These are phyloP conservation scores for Sugiyamaella floridensis DNA, from an alignment of 805 yeast genomes.

Conservation along the genomic window DNA sequence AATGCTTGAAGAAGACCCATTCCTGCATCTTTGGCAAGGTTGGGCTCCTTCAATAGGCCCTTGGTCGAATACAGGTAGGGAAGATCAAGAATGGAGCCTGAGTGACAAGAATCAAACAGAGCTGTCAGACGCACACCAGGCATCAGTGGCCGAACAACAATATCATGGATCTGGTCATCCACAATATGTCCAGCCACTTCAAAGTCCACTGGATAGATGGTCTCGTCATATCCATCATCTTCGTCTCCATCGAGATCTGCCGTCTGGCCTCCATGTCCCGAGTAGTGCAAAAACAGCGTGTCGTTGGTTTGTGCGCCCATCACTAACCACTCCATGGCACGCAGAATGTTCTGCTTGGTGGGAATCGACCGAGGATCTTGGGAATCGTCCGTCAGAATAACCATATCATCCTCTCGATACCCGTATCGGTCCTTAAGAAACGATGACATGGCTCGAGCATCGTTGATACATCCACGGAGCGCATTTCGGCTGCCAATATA, in stretches of 20 bases:
- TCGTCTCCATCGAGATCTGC: constrained; percentile 68
- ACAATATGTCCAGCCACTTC: constrained; percentile 58
- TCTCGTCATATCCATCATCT: constrained; percentile 65
- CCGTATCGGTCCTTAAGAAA: constrained; percentile 36
- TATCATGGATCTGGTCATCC: constrained; percentile 69
- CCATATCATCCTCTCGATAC: constrained; percentile 33
- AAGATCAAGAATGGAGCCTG: constrained; percentile 74
- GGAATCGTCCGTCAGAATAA: constrained; percentile 35
- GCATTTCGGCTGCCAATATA: constrained; percentile 58
- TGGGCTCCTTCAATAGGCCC: constrained; percentile 78
- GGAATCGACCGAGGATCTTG: constrained; percentile 43
- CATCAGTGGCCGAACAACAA: constrained; percentile 61
- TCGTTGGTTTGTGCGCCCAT: constrained; percentile 68
- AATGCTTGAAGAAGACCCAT: constrained; percentile 55
- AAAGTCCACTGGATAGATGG: constrained; percentile 68
- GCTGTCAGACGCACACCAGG: constrained; percentile 75
- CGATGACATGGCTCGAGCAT: constrained; percentile 43
- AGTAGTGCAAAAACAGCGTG: constrained; percentile 71
- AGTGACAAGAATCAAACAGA: constrained; percentile 78
- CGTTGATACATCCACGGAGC: constrained; percentile 76
- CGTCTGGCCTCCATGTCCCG: constrained; percentile 81
- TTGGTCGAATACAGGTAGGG: constrained; percentile 78
- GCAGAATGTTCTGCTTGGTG: constrained; percentile 58
- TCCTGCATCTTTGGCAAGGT: constrained; percentile 68
- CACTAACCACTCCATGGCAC: constrained; percentile 80